Evolutionary conservation across 768 basidiomycete genomes (phyloP).

Genomic region (Kwoniella sp.): DNA sequence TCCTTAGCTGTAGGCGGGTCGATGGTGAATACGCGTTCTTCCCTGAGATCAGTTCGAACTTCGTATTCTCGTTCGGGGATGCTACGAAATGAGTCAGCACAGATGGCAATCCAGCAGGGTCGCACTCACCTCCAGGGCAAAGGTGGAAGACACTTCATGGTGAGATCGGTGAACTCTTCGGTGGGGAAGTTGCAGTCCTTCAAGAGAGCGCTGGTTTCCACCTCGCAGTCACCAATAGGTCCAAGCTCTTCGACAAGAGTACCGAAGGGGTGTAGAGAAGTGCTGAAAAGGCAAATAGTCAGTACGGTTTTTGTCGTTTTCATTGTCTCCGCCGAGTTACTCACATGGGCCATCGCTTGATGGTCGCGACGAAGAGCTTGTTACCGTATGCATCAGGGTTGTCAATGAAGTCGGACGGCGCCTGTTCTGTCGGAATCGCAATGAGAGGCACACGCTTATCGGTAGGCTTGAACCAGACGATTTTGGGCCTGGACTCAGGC

Average conservation of each 20-base stretch:
- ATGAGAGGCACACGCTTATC: constrained; percentile 98
- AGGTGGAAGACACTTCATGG: constrained; percentile 92
- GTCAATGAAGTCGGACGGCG: constrained; percentile 91
- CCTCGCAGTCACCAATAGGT: constrained; percentile 96
- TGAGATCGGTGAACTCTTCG: constrained; percentile 93
- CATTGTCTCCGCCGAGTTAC: constrained; percentile 7
- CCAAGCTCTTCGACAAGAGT: constrained; percentile 97
- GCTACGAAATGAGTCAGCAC: constrained; percentile 59
- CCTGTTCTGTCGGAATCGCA: constrained; percentile 98
- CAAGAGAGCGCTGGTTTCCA: constrained; percentile 93
- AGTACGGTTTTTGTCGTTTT: constrained; percentile 6
- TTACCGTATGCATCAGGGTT: constrained; percentile 87
- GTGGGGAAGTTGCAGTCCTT: constrained; percentile 99
- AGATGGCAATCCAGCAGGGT: constrained; percentile 4
- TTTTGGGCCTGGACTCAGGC: constrained; percentile 88
- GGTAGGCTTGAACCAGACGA: constrained; percentile 99
- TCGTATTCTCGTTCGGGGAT: constrained; percentile 89
- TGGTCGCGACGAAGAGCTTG: constrained; percentile 93
- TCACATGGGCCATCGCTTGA: constrained; percentile 82
- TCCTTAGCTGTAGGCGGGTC: constrained; percentile 89
- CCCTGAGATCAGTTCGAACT: constrained; percentile 81
- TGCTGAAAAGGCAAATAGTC: constrained; percentile 66
- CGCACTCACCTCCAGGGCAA: constrained; percentile 72
- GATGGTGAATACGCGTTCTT: constrained; percentile 85
- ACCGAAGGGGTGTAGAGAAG: constrained; percentile 97